A percentile compares a stretch with the other conserved stretches of the same genome.
Evolutionary conservation across 192 early-diverging fungal species (phyloP).

Genomic region (Borealophlyctis nickersoniae): DNA sequence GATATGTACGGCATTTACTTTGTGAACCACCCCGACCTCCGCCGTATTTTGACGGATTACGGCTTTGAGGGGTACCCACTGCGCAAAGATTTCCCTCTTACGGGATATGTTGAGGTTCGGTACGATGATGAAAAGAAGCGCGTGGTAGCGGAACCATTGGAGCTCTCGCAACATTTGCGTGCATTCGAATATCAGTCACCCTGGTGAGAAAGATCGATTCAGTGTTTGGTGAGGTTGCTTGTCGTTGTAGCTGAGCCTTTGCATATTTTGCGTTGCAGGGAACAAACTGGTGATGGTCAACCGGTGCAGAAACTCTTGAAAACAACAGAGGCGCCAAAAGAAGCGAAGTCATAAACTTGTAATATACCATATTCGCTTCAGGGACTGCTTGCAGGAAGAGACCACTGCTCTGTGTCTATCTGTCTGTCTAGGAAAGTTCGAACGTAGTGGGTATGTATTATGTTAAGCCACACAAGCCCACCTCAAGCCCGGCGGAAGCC

Average conservation of each 20-base stretch:
- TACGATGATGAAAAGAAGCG: slow-evolving; percentile 99
- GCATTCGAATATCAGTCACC: slow-evolving; percentile 94
- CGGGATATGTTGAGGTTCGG: slow-evolving; percentile 97
- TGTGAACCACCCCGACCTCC: slow-evolving; percentile 89
- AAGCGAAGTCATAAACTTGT: too few relatives aligned
- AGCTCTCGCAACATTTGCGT: slow-evolving; percentile 92
- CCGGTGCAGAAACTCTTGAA: slow-evolving; percentile 23
- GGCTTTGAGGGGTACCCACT: slow-evolving; percentile 91
- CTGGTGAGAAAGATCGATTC: slow-evolving; percentile 76
- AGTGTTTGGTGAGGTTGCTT: neutral
- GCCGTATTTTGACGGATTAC: slow-evolving; percentile 96
- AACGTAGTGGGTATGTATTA: too few relatives aligned
- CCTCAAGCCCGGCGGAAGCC: too few relatives aligned
- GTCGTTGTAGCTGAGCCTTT: neutral
- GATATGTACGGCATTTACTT: slow-evolving; percentile 99
- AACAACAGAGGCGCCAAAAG: slow-evolving; percentile 1
- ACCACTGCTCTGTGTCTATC: too few relatives aligned
- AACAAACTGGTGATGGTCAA: slow-evolving; percentile 40
- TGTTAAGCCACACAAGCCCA: too few relatives aligned
- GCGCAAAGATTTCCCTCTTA: slow-evolving; percentile 98
- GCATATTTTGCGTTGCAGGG: slow-evolving; percentile 26
- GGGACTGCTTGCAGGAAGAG: too few relatives aligned
- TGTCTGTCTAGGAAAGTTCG: too few relatives aligned
- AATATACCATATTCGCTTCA: too few relatives aligned
- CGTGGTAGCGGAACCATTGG: slow-evolving; percentile 92